phyloP scores from a whole-genome alignment of 1,284 basidiomycete species.

The Albatrellus sp. region DNA sequence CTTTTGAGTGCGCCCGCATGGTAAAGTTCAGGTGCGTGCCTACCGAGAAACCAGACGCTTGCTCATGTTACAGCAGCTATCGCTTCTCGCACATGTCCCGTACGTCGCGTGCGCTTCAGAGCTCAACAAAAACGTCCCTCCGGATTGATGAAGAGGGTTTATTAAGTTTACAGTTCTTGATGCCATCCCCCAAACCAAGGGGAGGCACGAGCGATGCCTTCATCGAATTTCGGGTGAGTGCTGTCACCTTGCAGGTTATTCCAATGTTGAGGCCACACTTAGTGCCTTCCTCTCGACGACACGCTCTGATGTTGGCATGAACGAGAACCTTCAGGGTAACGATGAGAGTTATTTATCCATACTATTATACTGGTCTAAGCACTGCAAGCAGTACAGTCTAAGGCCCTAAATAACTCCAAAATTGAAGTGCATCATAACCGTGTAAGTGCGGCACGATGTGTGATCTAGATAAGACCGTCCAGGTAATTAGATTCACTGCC shows the following conservation, averaged over 20 bases:
- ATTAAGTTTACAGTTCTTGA: constrained; percentile 78
- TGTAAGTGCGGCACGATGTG: constrained; percentile 3
- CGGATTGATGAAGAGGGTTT: constrained; percentile 74
- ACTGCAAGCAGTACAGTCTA: neutral
- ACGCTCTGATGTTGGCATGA: constrained; percentile 8
- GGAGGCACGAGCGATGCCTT: constrained; percentile 46
- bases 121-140: constrained; percentile 75
- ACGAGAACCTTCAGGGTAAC: no score
- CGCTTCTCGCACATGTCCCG: constrained; percentile 62
- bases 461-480: constrained; percentile 30
- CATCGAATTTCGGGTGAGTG: constrained; percentile 71
- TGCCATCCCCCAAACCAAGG: constrained; percentile 48
- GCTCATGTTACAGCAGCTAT: constrained; percentile 40
- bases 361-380: no score
- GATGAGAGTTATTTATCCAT: no score
- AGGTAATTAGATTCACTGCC: constrained; percentile 22
- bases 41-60: neutral
- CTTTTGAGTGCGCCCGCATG: constrained; percentile 62
- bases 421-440: no score
- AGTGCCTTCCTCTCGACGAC: constrained; percentile 46
- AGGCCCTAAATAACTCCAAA: no score
- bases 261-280: constrained; percentile 1
- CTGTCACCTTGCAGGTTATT: neutral
- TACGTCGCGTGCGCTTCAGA: constrained; percentile 63
- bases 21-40: constrained; percentile 62